Conservation (phyloP, 2,329 filamentous ascomycete genomes). For the Talaromyces sp. region DNA sequence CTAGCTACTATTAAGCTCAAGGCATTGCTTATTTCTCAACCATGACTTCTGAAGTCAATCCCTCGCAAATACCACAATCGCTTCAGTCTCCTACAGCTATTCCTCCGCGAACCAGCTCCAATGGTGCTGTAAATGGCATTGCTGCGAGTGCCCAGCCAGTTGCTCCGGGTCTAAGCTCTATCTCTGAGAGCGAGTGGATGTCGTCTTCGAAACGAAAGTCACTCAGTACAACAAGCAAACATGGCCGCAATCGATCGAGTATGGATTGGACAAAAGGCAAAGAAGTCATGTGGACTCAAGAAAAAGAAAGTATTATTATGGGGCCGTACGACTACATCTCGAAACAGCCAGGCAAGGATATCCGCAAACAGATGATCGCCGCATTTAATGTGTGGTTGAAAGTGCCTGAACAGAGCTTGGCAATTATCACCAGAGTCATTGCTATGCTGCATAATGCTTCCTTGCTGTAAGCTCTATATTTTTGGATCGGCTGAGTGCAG, state of each 20-base stretch:
- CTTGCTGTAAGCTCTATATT: constrained; percentile 33
- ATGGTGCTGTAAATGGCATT: constrained; percentile 43
- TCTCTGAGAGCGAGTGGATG: constrained; percentile 63
- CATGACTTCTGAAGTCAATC: constrained; percentile 5
- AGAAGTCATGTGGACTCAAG: constrained; percentile 35
- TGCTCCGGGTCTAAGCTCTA: constrained; percentile 48
- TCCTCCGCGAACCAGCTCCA: constrained; percentile 70
- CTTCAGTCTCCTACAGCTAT: constrained; percentile 62
- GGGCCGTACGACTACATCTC: constrained; percentile 46
- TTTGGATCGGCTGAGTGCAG: not conserved
- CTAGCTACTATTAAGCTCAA: not conserved
- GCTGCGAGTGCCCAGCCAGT: constrained; percentile 22
- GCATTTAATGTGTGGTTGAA: constrained; percentile 46
- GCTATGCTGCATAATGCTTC: constrained; percentile 47
- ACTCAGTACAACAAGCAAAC: constrained; percentile 26
- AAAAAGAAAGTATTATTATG: constrained; percentile 43
- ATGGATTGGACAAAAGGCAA: constrained; percentile 39
- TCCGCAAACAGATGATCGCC: constrained; percentile 43
- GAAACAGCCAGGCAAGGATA: constrained; percentile 45
- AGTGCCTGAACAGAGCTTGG: constrained; percentile 39
- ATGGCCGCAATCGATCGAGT: constrained; percentile 36
- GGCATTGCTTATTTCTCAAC: not conserved
- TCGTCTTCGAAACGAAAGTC: constrained; percentile 37
- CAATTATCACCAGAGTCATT: constrained; percentile 43
- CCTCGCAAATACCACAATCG: constrained; percentile 18